Evolutionary conservation across 352 stramenopile species (phyloP), one percentile per base, ranked within the genome.

Genomic region (Phytophthora ramorum): DNA sequence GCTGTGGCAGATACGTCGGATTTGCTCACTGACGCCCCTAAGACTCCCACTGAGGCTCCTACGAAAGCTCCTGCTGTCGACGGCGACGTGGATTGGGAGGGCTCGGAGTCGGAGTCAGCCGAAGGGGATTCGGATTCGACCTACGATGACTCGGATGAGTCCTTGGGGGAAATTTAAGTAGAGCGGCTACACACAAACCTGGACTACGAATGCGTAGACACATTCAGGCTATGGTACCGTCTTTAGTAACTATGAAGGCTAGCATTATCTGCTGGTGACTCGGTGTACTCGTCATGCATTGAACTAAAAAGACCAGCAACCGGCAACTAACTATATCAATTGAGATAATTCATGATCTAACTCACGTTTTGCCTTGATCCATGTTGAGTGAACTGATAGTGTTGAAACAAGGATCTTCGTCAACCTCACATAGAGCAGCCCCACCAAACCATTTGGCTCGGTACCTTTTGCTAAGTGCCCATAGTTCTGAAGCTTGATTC

Each of bases 101-200:
- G 63, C 16, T 67, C 63, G n/a, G 63, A 67, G 37, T 46, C 40
- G 32, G 63, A 67, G 37, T 46, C 40, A 32, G 19, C 28, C 5
- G 40, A 62, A 5, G 24, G 19, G 12, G 51, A 68, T 34, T 71
- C 63, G 17, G 47, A 66, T 30, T 71, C 63, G 4, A 62, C 26
- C 19, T 59, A 71, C 57, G 45, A 45, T 17, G 54, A 65, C 37
- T 65, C 40, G 12, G 56, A 51, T 10, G 63, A 56, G 8, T 60
- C 55, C 13, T 41, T 45, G 32, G 56, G 46, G 2, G 63, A 46
- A 10, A 45, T 56, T 32, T 66, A 70, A 26, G 26, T 34, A 34
- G 28, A 22, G 37, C 6, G 37, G 43, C 43, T 32, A 9, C 40
- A 34, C 28, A 34, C 28, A 34, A 34, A 34, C 8, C 12, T 34